Base-by-base conservation (phyloP, 306 rosid species). In the Ceratonia siliqua region DNA sequence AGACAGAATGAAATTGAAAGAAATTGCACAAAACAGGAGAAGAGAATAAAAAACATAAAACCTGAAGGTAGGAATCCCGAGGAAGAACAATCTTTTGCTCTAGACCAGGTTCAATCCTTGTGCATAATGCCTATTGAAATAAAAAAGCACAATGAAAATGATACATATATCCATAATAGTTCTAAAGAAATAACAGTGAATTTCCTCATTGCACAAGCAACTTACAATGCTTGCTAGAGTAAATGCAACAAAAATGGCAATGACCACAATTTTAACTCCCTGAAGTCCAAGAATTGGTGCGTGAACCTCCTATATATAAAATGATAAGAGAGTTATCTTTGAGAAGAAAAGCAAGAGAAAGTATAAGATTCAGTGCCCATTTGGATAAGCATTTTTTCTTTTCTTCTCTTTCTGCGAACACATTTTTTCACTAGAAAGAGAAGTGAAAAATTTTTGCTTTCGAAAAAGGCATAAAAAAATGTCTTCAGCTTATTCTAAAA, bases 1-100 rank as follows among this genome's bases (percentile, higher is more conserved):
- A 73, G 59, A 69, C 15, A 76, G 49, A 72, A 71, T 43, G 41
- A 32, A 53, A 68, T 43, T 68, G 46, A 74, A 30, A 78, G 77
- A 43, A 70, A 73, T 39, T 39, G 75, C 49, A 13, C 59, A 70
- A 32, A 57, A 41, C 46, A 74, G 13, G 62, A 39, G 69, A 66
- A 67, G 38, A 39, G 38, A 66, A 49, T 24, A 18, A 68, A 21
- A 75, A 73, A 55, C 73, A 59, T 68, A 74, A 62, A 74, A 94
- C 98, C 98, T 94, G 98, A 70, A 94, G 98, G 81, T 94, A 94
- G 82, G 98, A 94, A 84, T 94, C 92, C 62, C 96, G 86, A 2
- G 98, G 98, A 90, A 94, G 98, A 80, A 89, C 98, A 89, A 94
- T 84, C 89, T 94, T 79, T 85, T 94, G 98, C 85, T 94, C 97